These are phyloP conservation scores for Saccharomyces hybrid DNA, from an alignment of 1,139 yeast species.

Conservation along the genomic window DNA sequence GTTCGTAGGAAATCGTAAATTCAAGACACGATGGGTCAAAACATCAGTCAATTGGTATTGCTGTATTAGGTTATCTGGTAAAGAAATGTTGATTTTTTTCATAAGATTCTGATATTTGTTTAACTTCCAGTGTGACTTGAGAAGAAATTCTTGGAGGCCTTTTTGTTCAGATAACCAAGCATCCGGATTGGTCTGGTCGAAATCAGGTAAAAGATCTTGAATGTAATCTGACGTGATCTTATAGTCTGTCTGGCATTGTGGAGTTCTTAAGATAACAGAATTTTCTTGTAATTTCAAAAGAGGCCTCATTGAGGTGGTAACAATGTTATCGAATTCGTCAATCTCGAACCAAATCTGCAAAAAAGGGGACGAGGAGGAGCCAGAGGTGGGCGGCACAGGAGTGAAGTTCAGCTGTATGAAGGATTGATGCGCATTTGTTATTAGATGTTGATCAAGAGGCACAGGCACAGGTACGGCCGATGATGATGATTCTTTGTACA, in stretches of 20 bases:
- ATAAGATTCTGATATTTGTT: slow-evolving; percentile 17
- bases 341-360: slow-evolving; percentile 50
- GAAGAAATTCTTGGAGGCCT: slow-evolving; percentile 40
- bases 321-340: slow-evolving; percentile 38
- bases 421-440: slow-evolving; percentile 35
- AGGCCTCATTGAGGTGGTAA: slow-evolving; percentile 34
- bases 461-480: neutral
- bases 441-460: neutral
- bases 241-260: slow-evolving; percentile 23
- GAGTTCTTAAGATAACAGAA: slow-evolving; percentile 20
- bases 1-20: slow-evolving; percentile 32
- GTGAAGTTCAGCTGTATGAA: slow-evolving; percentile 43
- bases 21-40: slow-evolving; percentile 37
- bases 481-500: slow-evolving; percentile 13
- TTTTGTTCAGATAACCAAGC: slow-evolving; percentile 41
- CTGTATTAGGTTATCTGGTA: slow-evolving; percentile 40
- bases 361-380: slow-evolving; percentile 36
- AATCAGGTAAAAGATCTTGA: slow-evolving; percentile 5
- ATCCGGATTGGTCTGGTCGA: slow-evolving; percentile 22
- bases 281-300: slow-evolving; percentile 18
- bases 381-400: slow-evolving; percentile 28
- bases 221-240: slow-evolving; percentile 15
- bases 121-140: slow-evolving; percentile 36
- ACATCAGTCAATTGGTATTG: slow-evolving; percentile 30
- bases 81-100: slow-evolving; percentile 32